Evolutionary conservation across 1,139 yeast genomes (phyloP).

Genomic region (Geotrichum cucujoidarum): DNA sequence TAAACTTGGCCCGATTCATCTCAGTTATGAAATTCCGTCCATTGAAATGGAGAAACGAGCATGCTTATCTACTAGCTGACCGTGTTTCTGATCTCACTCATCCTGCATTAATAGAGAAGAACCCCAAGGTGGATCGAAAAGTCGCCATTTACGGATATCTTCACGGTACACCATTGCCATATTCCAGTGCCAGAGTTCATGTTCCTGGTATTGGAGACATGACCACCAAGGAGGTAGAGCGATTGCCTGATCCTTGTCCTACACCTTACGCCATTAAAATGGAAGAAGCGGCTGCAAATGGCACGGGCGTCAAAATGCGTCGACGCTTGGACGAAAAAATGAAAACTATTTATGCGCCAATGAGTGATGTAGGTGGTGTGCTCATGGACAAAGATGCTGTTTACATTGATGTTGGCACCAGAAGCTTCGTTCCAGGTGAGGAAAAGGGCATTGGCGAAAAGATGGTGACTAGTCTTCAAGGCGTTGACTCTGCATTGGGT

Average conservation of each 20-base stretch:
- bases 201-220: conserved; percentile 95
- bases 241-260: conserved; percentile 97
- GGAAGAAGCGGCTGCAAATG: conserved; percentile 64
- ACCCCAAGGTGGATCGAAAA: conserved; percentile 81
- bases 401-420: conserved; percentile 79
- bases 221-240: conserved; percentile 68
- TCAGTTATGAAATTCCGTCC: conserved; percentile 98
- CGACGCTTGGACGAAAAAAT: conserved; percentile 90
- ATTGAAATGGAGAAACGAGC: conserved; percentile 97
- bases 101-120: conserved; percentile 71
- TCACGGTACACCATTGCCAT: conserved; percentile 85
- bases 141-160: conserved; percentile 90
- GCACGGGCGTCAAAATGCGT: conserved; percentile 59
- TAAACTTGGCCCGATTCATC: conserved; percentile 85
- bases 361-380: conserved; percentile 99
- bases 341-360: conserved; percentile 94
- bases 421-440: conserved; percentile 57
- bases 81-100: conserved; percentile 94
- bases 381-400: conserved; percentile 96
- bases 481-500: conserved; percentile 58
- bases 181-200: conserved; percentile 74
- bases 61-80: conserved; percentile 88
- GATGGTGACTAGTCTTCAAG: conserved; percentile 75
- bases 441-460: conserved; percentile 78
- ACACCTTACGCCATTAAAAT: conserved; percentile 89